phyloP scores from a whole-genome alignment of 345 rosid genomes.

The Rubroshorea leprosula region DNA sequence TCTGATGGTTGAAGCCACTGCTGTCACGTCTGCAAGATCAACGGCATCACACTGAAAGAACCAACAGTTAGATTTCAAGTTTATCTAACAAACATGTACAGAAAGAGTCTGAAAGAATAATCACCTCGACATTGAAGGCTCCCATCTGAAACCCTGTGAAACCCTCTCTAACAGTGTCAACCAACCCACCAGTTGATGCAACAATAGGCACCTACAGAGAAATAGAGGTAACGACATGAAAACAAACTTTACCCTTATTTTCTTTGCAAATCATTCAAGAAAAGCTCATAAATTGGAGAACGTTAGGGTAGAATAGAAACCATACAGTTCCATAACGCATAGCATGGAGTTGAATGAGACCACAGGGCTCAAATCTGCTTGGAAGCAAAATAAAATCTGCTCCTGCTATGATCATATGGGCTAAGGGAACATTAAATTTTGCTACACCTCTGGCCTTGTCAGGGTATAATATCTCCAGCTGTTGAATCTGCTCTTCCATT shows the following conservation, averaged over 20 bases:
- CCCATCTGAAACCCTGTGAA: conserved; percentile 93
- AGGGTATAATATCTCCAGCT: conserved; percentile 62
- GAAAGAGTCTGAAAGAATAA: no score
- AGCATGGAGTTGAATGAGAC: conserved; percentile 93
- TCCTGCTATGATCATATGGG: conserved; percentile 89
- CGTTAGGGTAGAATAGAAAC: no score
- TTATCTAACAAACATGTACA: no score
- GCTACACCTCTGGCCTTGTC: conserved; percentile 71
- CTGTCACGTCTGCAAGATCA: conserved; percentile 19
- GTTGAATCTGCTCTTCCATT: conserved; percentile 67
- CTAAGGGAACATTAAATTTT: conserved; percentile 69
- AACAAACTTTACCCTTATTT: no score
- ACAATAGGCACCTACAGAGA: conserved; percentile 75
- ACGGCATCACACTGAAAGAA: conserved; percentile 25
- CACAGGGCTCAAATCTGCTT: conserved; percentile 96
- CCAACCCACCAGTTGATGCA: conserved; percentile 95
- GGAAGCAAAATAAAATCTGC: conserved; percentile 83
- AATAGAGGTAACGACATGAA: no score
- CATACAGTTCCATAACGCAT: conserved; percentile 99
- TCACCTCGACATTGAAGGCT: conserved; percentile 64
- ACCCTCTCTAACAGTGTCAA: conserved; percentile 89
- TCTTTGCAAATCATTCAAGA: no score
- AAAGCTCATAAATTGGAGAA: no score
- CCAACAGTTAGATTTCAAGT: neutral
- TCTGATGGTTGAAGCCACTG: conserved; percentile 12